Evolutionary conservation across 768 basidiomycete genomes (phyloP), one percentile per base, ranked within the genome.

Genomic region (Pleurotus tuber-regium): DNA sequence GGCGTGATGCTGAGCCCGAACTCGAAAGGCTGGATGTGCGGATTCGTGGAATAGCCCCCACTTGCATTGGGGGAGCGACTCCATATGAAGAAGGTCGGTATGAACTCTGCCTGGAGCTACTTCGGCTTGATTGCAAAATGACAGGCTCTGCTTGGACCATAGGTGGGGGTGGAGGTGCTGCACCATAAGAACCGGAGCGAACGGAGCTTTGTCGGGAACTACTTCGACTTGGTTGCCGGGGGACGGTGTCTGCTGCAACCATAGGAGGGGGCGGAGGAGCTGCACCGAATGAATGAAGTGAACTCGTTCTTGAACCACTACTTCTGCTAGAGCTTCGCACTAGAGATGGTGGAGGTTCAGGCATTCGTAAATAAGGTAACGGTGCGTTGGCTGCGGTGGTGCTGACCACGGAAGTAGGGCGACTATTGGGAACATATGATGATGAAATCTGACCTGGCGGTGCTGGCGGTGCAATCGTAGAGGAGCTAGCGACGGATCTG

Each of bases 111-210:
- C 46, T 21, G 7, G 14, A 30, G 23, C 46, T 48, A 16, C 46
- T 30, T 30, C 46, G 29, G 26, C 24, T 46, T 16, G 43, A 26
- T n/a, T 48, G 46, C 23, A 29, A 31, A 14, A 31, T 5, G 30
- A 24, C 31, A 48, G 46, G 46, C 3, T 36, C 46, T 21, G 46
- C 16, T 6, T n/a, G 12, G 16, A 48, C 16, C 31, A 48, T 35
- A 2, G 46, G 46, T 19, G 46, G 40, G n/a, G 40, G 40, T 21
- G 23, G 46, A 80, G 68, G 29, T 69, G 65, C 16, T 78, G 58
- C 12, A 78, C 70, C n/a, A 61, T 61, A 4, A 70, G 68, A 29
- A 79, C 69, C n/a, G 31, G 83, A 70, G 46, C 66, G 61, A 48
- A 16, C n/a, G n/a, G 43, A 46, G 43, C 43, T 46, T 10, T n/a